phyloP scores from a whole-genome alignment of 352 stramenopile species.

The Phytophthora brassicae region DNA sequence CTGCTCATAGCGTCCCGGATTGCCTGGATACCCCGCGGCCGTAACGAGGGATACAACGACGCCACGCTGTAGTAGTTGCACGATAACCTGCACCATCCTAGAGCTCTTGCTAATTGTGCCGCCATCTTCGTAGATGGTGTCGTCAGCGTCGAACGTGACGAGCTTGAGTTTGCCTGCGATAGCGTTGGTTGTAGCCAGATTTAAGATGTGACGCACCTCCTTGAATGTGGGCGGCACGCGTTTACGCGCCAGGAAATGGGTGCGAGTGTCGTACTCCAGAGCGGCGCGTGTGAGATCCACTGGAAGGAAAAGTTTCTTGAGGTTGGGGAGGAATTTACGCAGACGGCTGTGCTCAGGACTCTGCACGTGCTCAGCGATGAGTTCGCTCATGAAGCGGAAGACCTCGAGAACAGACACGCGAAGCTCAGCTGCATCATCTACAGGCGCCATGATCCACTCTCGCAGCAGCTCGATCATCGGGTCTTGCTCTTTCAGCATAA shows the following conservation, averaged over 20 bases:
- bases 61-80: conserved; percentile 64
- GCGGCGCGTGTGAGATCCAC: conserved; percentile 69
- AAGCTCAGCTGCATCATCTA: conserved; percentile 58
- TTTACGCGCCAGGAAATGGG: conserved; percentile 75
- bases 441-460: conserved; percentile 81
- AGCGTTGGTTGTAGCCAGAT: conserved; percentile 74
- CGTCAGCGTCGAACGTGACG: conserved; percentile 85
- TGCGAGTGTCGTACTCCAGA: conserved; percentile 67
- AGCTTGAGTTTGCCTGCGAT: conserved; percentile 78
- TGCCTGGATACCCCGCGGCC: conserved; percentile 75
- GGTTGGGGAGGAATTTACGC: conserved; percentile 59
- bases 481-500: conserved; percentile 85
- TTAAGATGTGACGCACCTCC: conserved; percentile 84
- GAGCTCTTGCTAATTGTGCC: conserved; percentile 67
- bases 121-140: conserved; percentile 88
- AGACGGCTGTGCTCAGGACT: conserved; percentile 45
- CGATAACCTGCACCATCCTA: conserved; percentile 72
- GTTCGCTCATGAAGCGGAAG: conserved; percentile 73
- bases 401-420: conserved; percentile 68
- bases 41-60: conserved; percentile 84
- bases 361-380: conserved; percentile 74
- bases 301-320: conserved; percentile 74
- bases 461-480: conserved; percentile 85
- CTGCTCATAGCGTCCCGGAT: conserved; percentile 68
- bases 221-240: conserved; percentile 84